Base-by-base conservation (phyloP, 2,329 filamentous ascomycete genomes). In the Colletotrichum gloeosporioides region DNA sequence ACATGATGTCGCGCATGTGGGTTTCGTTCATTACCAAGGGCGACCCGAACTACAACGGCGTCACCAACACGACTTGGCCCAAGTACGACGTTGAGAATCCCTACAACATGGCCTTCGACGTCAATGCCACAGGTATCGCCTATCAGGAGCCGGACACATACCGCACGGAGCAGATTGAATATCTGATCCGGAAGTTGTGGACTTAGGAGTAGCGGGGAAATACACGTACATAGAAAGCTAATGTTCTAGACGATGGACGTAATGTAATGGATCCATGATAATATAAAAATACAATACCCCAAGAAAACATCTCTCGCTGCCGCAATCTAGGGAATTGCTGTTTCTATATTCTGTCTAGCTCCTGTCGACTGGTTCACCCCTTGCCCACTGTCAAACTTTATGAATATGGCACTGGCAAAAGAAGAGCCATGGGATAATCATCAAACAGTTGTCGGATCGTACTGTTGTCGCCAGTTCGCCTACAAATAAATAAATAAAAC, bases 1-100 rank as follows among this genome's bases (percentile, higher is more conserved):
- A 86, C 59, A 80, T 87, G 78, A 90, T 91, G 87, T 85, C 85
- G 63, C 82, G 84, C 66, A 88, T 88, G 84, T 91, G 90, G 90
- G 86, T 88, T 29, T 84, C 83, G 6, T 91, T 91, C 77, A 85
- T 90, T 67, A 82, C 86, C 65, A 83, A 83, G 61, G 80, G 86
- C 25, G 83, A 89, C 80, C 89, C 89, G 27, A 89, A 87, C 75
- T 36, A n/a, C 64, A 59, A 66, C 29, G 71, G 61, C 36, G 62
- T 25, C 25, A 66, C 65, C 27, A 39, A 63, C 29, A 62, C 62
- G 16, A 22, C 53, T 32, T 91, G 89, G 89, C 87, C 88, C 7
- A 77, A 80, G 16, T 91, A 90, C 80, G 83, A 82, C 1, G 74
- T 83, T 4, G 79, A 81, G 6, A 78, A 83, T 22, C 87, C 88